Percentiles rank a stretch among this genome's conserved stretches.
Evolutionary conservation across 805 yeast genomes (phyloP).

Genomic region (Myxozyma kluyveri): DNA sequence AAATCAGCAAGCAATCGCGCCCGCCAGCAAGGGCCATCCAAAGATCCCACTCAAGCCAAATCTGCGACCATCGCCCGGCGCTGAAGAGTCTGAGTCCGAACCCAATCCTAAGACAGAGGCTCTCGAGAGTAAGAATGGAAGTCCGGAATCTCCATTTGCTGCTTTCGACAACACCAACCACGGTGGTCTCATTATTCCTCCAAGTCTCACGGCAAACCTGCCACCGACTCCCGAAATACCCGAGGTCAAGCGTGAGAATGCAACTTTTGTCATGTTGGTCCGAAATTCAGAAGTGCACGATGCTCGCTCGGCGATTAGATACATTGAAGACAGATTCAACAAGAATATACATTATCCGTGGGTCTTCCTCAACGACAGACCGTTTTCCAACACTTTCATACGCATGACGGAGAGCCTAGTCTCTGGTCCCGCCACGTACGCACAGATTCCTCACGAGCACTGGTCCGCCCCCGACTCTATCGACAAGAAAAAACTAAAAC

Average conservation of each 20-base stretch:
- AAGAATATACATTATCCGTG: conserved; percentile 64
- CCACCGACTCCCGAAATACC: neutral
- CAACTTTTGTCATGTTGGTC: conserved; percentile 67
- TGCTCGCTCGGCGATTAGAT: conserved; percentile 56
- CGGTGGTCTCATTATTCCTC: neutral
- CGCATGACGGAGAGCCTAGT: conserved; percentile 48
- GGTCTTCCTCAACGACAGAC: conserved; percentile 71
- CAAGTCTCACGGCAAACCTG: neutral
- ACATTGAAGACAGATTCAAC: conserved; percentile 68
- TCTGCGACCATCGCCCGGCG: too few species aligned
- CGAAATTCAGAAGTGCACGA: conserved; percentile 62
- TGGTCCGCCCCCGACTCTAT: conserved; percentile 60
- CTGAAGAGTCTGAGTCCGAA: too few species aligned
- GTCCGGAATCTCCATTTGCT: too few species aligned
- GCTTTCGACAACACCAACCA: too few species aligned
- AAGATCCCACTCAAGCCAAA: too few species aligned
- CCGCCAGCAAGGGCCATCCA: too few species aligned
- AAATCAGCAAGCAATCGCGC: too few species aligned
- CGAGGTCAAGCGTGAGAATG: conserved; percentile 41
- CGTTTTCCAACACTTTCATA: conserved; percentile 57
- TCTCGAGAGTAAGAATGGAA: too few species aligned
- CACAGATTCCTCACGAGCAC: conserved; percentile 55
- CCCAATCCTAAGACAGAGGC: too few species aligned
- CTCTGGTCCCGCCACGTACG: conserved; percentile 64
- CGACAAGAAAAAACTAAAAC: conserved; percentile 50